Percentiles rank a stretch among this genome's conserved stretches.
These are phyloP conservation scores for Rhynchosporium graminicola DNA, from an alignment of 2,329 filamentous ascomycete species.

Conservation along the genomic window DNA sequence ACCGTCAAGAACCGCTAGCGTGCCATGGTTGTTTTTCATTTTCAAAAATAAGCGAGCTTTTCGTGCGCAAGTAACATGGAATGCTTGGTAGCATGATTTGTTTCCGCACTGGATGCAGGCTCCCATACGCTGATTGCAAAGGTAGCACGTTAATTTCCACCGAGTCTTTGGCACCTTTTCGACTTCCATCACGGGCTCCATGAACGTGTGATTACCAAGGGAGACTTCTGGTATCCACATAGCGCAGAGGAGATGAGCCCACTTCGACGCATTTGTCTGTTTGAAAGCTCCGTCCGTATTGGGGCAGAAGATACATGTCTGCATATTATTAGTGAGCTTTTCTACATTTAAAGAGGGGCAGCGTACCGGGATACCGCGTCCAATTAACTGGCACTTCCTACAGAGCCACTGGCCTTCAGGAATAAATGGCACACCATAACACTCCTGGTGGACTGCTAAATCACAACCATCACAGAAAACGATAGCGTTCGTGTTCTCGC, in stretches of 20 bases:
- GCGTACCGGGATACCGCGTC: slow-evolving; percentile 78
- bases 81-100: slow-evolving; percentile 94
- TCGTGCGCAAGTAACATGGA: slow-evolving; percentile 94
- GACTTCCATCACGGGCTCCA: slow-evolving; percentile 97
- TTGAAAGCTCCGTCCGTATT: slow-evolving; percentile 98
- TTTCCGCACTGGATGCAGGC: slow-evolving; percentile 98
- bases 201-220: slow-evolving; percentile 92
- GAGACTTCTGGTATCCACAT: slow-evolving; percentile 99
- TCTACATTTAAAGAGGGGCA: slow-evolving; percentile 23
- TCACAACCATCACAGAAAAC: slow-evolving; percentile 99
- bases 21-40: slow-evolving; percentile 91
- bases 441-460: slow-evolving; percentile 96
- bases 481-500: slow-evolving; percentile 98
- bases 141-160: slow-evolving; percentile 94
- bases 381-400: slow-evolving; percentile 93
- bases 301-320: slow-evolving; percentile 97
- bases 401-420: slow-evolving; percentile 98
- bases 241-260: slow-evolving; percentile 93
- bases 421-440: slow-evolving; percentile 97
- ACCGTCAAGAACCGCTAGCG: slow-evolving; percentile 74
- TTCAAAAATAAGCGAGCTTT: slow-evolving; percentile 85
- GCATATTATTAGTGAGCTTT: slow-evolving; percentile 26
- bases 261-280: slow-evolving; percentile 93
- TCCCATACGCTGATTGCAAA: slow-evolving; percentile 96
- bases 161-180: slow-evolving; percentile 94